These are phyloP conservation scores for Aspergillus sclerotiicarbonarius DNA, from an alignment of 495 filamentous ascomycete species.

Conservation along the genomic window DNA sequence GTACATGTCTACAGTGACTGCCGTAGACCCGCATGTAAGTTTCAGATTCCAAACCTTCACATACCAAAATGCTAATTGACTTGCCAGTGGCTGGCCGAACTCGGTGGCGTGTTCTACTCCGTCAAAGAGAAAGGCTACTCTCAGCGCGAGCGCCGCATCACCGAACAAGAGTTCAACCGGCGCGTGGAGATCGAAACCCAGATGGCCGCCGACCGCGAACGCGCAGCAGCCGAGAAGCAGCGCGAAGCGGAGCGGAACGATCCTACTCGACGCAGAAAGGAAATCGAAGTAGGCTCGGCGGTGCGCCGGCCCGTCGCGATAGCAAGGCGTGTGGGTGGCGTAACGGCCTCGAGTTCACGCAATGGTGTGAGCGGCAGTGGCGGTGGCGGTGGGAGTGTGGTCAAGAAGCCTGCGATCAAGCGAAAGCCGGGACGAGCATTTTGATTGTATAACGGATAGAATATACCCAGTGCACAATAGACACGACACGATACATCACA, in stretches of 20 bases:
- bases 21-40: conserved; percentile 84
- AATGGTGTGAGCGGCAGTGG: conserved; percentile 37
- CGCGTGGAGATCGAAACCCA: conserved; percentile 95
- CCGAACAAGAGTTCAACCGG: conserved; percentile 89
- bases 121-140: conserved; percentile 98
- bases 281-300: conserved; percentile 41
- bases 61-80: conserved; percentile 15
- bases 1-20: conserved; percentile 97
- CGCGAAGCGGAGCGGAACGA: conserved; percentile 42
- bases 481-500: too few species aligned
- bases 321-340: conserved; percentile 40
- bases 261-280: conserved; percentile 32
- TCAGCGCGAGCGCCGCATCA: conserved; percentile 81
- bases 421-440: conserved; percentile 57
- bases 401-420: conserved; percentile 59
- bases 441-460: conserved; percentile 20
- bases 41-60: neutral
- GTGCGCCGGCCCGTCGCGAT: conserved; percentile 40
- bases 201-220: conserved; percentile 84
- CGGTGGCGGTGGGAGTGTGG: conserved; percentile 41
- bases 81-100: conserved; percentile 82
- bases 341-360: conserved; percentile 44
- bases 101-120: conserved; percentile 98
- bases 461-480: conserved; percentile 1
- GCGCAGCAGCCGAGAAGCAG: conserved; percentile 56